Evolutionary conservation across 768 basidiomycete species (phyloP).

Genomic region (Strobilomyces echinocephalus): DNA sequence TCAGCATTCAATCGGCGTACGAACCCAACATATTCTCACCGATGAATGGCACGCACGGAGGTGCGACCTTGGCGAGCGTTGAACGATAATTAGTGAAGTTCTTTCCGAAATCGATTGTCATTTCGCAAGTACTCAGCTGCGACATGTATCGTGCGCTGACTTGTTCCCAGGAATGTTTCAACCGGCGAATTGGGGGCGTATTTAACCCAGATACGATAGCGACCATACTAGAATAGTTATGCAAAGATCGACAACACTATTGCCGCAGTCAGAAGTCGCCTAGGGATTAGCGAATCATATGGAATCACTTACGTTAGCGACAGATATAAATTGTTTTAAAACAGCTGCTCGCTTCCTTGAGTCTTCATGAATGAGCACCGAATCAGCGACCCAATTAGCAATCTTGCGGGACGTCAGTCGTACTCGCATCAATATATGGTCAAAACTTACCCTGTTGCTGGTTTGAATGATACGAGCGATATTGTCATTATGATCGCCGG

Average conservation of each 20-base stretch:
- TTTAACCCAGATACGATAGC: constrained; percentile 93
- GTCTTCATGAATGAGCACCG: constrained; percentile 77
- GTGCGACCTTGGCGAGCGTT: constrained; percentile 74
- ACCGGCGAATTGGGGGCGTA: constrained; percentile 87
- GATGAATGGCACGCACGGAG: constrained; percentile 95
- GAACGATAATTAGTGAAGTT: constrained; percentile 92
- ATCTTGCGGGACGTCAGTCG: constrained; percentile 47
- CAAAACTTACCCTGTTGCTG: constrained; percentile 66
- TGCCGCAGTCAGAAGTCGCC: constrained; percentile 1
- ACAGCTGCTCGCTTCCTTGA: constrained; percentile 73
- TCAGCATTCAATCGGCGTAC: constrained; percentile 1
- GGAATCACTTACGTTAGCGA: constrained; percentile 73
- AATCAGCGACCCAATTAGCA: constrained; percentile 88
- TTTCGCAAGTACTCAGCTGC: constrained; percentile 75
- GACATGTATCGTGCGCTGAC: constrained; percentile 71
- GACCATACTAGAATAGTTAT: constrained; percentile 95
- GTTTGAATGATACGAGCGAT: constrained; percentile 84
- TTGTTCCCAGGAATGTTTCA: constrained; percentile 93
- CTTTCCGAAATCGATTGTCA: constrained; percentile 87
- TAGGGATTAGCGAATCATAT: not conserved
- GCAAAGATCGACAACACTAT: constrained; percentile 81
- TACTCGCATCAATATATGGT: not conserved
- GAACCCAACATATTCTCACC: constrained; percentile 45
- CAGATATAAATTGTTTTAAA: constrained; percentile 85
- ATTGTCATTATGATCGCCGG: constrained; percentile 73